Evolutionary conservation across 176 grass and related monocot species (phyloP), one percentile per base, ranked within the genome.

Genomic region (Canna indica): DNA sequence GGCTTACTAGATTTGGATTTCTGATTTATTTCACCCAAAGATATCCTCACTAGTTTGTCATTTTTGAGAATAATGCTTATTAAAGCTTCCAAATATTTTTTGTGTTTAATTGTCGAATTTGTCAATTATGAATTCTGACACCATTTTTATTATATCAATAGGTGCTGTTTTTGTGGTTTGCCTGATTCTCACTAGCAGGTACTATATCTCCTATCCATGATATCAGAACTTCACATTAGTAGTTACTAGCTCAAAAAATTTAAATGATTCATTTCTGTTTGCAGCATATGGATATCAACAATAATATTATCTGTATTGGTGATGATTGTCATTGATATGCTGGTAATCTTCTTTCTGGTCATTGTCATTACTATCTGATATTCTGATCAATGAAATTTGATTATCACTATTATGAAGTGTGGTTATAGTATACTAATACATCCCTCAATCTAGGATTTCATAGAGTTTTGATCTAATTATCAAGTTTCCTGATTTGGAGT

Each of bases 111-210:
- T 64, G 1, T 16, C 17, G 7, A 44, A 0, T 17, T 45, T 44
- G 38, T 48, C 42, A 30, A 41, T 20, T 2, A 38, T 32, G 41
- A 36, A 47, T 27, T 29, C 57, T 61, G 38, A 47, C n/a, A 9
- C 3, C 15, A 22, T 20, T 64, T 20, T 1, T 30, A 12, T 39
- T 56, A 33, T 69, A 44, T 29, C 52, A 76, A 73, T 78, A 99
- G 94, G 86, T 85, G 75, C 88, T 48, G 75, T 99, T 76, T 93
- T 99, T 87, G 61, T 82, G 81, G 89, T 99, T 76, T 99, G 89
- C 58, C 78, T 88, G 67, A 7, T 87, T 73, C 71, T 99, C 60
- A 90, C 89, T 60, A 71, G 86, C 83, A 99, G 94, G 94, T 99
- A 39, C 8, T 3, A 2, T 12, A n/a, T 66, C 2, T 10, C 7